Evolutionary conservation across 352 stramenopile species (phyloP), one percentile per base, ranked within the genome.

Genomic region (Pythium folliculosum): DNA sequence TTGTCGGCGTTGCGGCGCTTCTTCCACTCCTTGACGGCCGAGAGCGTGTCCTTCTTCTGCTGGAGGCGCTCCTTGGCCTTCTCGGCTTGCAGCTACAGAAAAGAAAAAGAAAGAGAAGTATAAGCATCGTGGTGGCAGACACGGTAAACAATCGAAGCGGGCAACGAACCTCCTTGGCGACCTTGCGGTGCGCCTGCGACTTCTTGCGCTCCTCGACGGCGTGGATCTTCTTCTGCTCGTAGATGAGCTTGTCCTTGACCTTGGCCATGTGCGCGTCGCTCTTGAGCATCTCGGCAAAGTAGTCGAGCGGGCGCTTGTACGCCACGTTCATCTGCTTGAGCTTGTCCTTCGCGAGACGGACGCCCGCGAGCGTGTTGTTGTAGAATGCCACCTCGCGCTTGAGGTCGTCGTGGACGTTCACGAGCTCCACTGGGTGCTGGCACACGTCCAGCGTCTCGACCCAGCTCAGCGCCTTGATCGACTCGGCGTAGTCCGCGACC

Each of bases 261-360:
- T 96, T 94, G 50, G 82, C 86, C 94, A 98, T 98, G 80, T 98
- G 94, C 59, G 81, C 77, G 75, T 99, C 97, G 51, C 85, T 98
- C 82, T 99, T 99, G 69, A 99, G 88, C 97, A 99, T 99, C 80
- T 99, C 97, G 30, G 96, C 97, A 86, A 99, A 99, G 82, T 99
- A 99, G 75, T 99, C 97, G 23, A 90, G 81, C 0, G 97, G 97
- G 5, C 97, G 85, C 63, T 97, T 96, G 80, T 99, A 99, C 16
- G 95, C 95, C 17, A 95, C 71, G 35, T 75, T 70, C 13, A 91
- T 71, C 55, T 83, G 69, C 67, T 88, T 79, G 12, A 95, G 75
- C 5, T 77, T 76, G 22, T 86, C 80, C 68, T 92, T 93, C n/a
- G 88, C 88, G 16, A 80, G 43, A 14, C 86, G 85, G 38, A 95